phyloP scores from a whole-genome alignment of 2,329 filamentous ascomycete species.

The Xylariales sp. region DNA sequence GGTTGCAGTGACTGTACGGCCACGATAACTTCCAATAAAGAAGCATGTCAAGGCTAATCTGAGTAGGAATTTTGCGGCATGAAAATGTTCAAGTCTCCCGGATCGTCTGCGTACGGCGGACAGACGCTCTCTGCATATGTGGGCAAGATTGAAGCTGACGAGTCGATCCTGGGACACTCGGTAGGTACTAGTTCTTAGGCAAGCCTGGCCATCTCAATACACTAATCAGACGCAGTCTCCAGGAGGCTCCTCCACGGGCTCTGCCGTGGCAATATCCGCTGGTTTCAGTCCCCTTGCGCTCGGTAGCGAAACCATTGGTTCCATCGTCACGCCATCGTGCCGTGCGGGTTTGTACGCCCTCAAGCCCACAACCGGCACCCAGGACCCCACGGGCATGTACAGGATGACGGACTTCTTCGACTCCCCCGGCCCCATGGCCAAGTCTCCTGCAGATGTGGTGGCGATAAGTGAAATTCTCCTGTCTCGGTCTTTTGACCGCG shows the following conservation, averaged over 20 bases:
- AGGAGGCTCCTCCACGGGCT: constrained; percentile 27
- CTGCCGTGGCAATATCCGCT: constrained; percentile 26
- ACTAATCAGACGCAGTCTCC: constrained; percentile 16
- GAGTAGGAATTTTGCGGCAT: constrained; percentile 7
- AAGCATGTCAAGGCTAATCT: too few species aligned
- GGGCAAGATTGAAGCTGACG: neutral
- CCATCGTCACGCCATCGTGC: constrained; percentile 16
- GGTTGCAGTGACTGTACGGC: too few species aligned
- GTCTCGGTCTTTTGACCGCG: neutral
- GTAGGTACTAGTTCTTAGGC: neutral
- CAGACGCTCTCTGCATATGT: constrained; percentile 3
- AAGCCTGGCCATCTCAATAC: neutral
- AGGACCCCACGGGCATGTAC: constrained; percentile 14
- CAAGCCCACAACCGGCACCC: constrained; percentile 15
- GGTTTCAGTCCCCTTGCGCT: constrained; percentile 25
- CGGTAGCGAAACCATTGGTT: constrained; percentile 27
- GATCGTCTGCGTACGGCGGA: constrained; percentile 1
- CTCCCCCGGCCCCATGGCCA: constrained; percentile 20
- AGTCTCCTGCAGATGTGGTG: constrained; percentile 7
- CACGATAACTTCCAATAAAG: too few species aligned
- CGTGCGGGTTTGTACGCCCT: constrained; percentile 20
- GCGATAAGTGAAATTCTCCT: neutral
- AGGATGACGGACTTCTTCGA: constrained; percentile 19
- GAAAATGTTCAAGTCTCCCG: constrained; percentile 9
- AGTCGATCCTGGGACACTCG: constrained; percentile 5